Evolutionary conservation across 2,329 filamentous ascomycete genomes (phyloP), one percentile per base, ranked within the genome.

Genomic region (Penicillium nordicum): DNA sequence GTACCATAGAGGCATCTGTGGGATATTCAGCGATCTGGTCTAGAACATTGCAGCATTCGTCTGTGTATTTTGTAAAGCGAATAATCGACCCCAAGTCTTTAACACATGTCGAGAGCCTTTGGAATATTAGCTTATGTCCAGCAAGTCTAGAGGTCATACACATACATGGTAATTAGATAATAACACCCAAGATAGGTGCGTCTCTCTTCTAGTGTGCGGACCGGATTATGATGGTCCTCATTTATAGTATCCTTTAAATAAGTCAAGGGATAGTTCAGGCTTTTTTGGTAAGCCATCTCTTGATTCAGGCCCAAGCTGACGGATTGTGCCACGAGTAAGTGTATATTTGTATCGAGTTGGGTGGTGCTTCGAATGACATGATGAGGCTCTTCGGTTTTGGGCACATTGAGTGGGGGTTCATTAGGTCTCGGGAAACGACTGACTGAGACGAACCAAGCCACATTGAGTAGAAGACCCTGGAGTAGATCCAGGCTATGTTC

Each of bases 141-240:
- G 37, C 0, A 11, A 1, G 11, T 41, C 6, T 27, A 9, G n/a
- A 18, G 8, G 27, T 23, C 37, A 32, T 18, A 36, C 10, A 70
- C 79, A 64, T 70, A 84, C 82, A 77, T 75, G 10, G 80, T 83
- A 14, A 74, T 78, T 30, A 84, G 58, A 57, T 82, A 84, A 78
- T 82, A 85, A 1, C 80, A 78, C 0, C 80, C 82, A 0, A 82
- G 70, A 0, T 84, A 71, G 0, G 78, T 74, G n/a, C 82, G 74
- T 10, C 78, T 74, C 58, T 84, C 82, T 38, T 84, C 82, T 8
- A 80, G 76, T 0, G 78, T 80, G 4, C 80, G 75, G 2, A 68
- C 65, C 2, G 50, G 50, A 23, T 63, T 68, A 0, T 75, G 72
- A 30, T 71, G 63, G 16, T 73, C 29, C n/a, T 40, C 46, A 11